Evolutionary conservation across 306 rosid genomes (phyloP).

Genomic region (Spatholobus suberectus): DNA sequence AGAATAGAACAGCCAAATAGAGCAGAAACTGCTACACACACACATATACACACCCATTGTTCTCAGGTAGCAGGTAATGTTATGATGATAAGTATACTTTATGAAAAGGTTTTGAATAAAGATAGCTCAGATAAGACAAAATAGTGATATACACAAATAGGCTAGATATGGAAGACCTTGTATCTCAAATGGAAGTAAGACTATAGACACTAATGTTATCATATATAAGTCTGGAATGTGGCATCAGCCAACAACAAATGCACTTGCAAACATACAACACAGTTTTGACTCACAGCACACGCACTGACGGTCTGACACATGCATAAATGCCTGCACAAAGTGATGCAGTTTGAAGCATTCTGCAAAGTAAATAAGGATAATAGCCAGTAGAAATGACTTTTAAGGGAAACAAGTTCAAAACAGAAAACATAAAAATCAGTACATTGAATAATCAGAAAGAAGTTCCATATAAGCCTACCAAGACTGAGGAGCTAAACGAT

Average conservation of each 20-base stretch:
- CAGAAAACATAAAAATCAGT: conserved; percentile 10
- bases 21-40: neutral
- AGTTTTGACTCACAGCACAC: conserved; percentile 5
- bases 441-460: conserved; percentile 40
- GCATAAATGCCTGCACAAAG: neutral
- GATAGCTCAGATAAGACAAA: conserved; percentile 13
- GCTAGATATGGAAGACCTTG: neutral
- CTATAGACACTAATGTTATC: neutral
- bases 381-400: neutral
- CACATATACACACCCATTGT: neutral
- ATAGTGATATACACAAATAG: neutral
- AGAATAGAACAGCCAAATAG: conserved; percentile 21
- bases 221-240: conserved; percentile 19
- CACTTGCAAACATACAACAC: neutral
- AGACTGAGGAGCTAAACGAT: conserved; percentile 95
- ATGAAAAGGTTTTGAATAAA: conserved; percentile 7
- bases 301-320: neutral
- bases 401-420: neutral
- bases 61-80: conserved; percentile 22
- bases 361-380: neutral
- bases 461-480: conserved; percentile 72
- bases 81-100: neutral
- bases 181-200: conserved; percentile 7
- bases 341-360: neutral
- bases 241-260: conserved; percentile 10